phyloP scores from a whole-genome alignment of 306 rosid genomes.

The Senna siamea region DNA sequence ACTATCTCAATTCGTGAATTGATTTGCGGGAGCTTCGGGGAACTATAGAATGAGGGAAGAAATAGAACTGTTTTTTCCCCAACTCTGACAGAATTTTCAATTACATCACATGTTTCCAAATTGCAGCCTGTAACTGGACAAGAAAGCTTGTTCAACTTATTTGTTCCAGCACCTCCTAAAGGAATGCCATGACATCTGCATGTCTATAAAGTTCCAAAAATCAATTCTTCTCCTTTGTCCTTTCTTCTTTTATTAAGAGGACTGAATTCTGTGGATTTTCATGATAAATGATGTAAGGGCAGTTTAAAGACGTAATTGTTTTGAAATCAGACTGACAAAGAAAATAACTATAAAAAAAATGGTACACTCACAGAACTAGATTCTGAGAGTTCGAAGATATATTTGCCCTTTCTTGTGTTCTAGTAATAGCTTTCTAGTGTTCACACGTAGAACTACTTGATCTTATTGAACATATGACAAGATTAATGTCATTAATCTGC shows the following conservation, averaged over 20 bases:
- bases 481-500: conserved; percentile 15
- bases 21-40: conserved; percentile 46
- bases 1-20: conserved; percentile 59
- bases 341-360: conserved; percentile 25
- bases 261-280: conserved; percentile 24
- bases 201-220: conserved; percentile 52
- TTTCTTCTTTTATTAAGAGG: conserved; percentile 32
- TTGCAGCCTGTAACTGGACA: conserved; percentile 64
- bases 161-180: conserved; percentile 47
- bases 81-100: conserved; percentile 59
- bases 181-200: conserved; percentile 83
- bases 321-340: conserved; percentile 7
- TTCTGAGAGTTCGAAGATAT: conserved; percentile 25
- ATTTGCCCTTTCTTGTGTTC: conserved; percentile 25
- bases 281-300: conserved; percentile 10
- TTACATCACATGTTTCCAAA: conserved; percentile 55
- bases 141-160: conserved; percentile 38
- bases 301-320: conserved; percentile 13
- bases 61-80: conserved; percentile 67
- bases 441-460: not conserved
- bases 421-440: conserved; percentile 25
- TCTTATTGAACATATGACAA: conserved; percentile 17
- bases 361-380: conserved; percentile 6
- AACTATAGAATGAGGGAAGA: conserved; percentile 60
- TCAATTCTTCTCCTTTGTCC: conserved; percentile 40